Conservation (phyloP, 2,329 filamentous ascomycete genomes). For the Thelonectria olida region DNA sequence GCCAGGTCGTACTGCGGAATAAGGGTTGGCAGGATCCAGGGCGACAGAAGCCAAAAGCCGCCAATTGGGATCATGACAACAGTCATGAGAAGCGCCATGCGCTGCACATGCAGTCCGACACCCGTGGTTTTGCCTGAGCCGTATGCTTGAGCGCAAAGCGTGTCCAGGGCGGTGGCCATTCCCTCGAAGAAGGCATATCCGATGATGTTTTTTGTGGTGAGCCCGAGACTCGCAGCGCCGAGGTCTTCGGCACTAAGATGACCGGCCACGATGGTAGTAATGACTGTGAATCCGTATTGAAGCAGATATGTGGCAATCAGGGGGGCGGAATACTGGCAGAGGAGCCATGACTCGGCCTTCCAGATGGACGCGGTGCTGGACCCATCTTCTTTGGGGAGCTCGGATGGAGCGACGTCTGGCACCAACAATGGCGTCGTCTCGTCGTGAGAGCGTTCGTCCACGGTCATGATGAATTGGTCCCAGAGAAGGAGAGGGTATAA, state of each 20-base stretch:
- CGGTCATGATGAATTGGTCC: not conserved
- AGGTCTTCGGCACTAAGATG: slow-evolving; percentile 62
- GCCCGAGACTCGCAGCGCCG: slow-evolving; percentile 60
- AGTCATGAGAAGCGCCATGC: slow-evolving; percentile 60
- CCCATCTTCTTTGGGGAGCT: not conserved
- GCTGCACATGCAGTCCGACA: slow-evolving; percentile 63
- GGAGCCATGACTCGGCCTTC: slow-evolving; percentile 28
- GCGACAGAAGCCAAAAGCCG: slow-evolving; percentile 58
- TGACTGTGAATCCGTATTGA: slow-evolving; percentile 61
- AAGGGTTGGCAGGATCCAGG: slow-evolving; percentile 54
- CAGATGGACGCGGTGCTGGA: slow-evolving; percentile 8
- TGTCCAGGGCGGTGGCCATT: slow-evolving; percentile 40
- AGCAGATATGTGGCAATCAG: slow-evolving; percentile 62
- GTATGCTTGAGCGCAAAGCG: slow-evolving; percentile 36
- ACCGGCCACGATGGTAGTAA: slow-evolving; percentile 61
- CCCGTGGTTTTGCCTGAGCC: slow-evolving; percentile 52
- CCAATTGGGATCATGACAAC: slow-evolving; percentile 58
- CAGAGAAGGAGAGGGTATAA: not conserved
- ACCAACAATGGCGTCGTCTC: not conserved
- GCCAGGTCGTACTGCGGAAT: slow-evolving; percentile 59
- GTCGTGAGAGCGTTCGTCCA: not conserved
- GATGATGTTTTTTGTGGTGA: slow-evolving; percentile 64
- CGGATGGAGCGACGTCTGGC: not conserved
- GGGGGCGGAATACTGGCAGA: slow-evolving; percentile 49
- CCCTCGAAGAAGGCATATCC: slow-evolving; percentile 54